Evolutionary conservation across 371 early-diverging fungal species (phyloP).

Genomic region (Apophysomyces ossiformis): DNA sequence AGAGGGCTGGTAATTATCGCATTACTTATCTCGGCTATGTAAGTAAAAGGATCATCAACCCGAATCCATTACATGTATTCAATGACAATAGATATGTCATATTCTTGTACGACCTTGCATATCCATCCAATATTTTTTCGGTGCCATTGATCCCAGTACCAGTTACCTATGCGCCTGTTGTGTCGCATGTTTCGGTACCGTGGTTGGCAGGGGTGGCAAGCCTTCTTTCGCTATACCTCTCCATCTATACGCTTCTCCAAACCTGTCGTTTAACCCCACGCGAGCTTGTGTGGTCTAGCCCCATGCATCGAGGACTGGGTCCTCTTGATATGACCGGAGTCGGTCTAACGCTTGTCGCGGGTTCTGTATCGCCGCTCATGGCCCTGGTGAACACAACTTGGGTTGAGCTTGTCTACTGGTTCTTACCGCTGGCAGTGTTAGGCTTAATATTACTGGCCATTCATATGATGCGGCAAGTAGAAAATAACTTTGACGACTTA

Average conservation of each 20-base stretch:
- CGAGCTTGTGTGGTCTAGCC: conserved; percentile 17
- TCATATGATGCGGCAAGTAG: conserved; percentile 41
- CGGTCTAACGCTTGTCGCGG: conserved; percentile 9
- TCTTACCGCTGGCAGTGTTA: conserved; percentile 28
- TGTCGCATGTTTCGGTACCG: conserved; percentile 17
- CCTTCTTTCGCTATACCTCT: conserved; percentile 16
- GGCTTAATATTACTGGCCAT: conserved; percentile 25
- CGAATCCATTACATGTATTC: background rate
- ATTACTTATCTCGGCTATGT: conserved; percentile 29
- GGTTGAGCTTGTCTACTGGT: conserved; percentile 38
- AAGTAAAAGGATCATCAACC: conserved; percentile 11
- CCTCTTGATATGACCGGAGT: conserved; percentile 5
- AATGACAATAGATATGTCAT: conserved; percentile 20
- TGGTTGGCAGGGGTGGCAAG: conserved; percentile 19
- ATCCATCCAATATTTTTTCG: conserved; percentile 22
- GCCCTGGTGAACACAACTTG: conserved; percentile 19
- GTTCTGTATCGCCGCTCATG: conserved; percentile 21
- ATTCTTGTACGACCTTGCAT: conserved; percentile 25
- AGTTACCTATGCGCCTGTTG: conserved; percentile 12
- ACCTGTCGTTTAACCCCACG: conserved; percentile 15
- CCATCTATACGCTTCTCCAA: conserved; percentile 24
- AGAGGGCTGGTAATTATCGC: conserved; percentile 31
- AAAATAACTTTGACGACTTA: conserved; percentile 35
- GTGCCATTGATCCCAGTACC: conserved; percentile 29
- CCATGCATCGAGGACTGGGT: conserved; percentile 11